Percentiles rank a stretch among this genome's conserved stretches.
Evolutionary conservation across 2,329 filamentous ascomycete genomes (phyloP).

Genomic region (Cladosporium sp.): DNA sequence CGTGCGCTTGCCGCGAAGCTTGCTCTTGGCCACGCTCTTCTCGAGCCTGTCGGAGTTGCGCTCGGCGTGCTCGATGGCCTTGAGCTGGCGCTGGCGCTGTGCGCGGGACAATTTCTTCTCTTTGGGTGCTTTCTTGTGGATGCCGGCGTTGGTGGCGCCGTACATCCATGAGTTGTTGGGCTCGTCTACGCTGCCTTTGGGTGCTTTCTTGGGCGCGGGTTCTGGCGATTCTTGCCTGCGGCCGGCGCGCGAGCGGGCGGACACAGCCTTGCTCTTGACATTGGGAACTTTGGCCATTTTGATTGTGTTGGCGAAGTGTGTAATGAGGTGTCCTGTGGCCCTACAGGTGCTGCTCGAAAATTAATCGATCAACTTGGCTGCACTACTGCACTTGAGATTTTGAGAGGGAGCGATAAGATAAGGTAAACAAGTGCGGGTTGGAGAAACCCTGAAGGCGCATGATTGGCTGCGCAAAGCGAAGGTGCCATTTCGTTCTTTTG

Average conservation of each 20-base stretch:
- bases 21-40: slow-evolving; percentile 56
- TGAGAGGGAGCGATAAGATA: not conserved
- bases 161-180: slow-evolving; percentile 64
- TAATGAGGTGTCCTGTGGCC: not conserved
- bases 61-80: slow-evolving; percentile 57
- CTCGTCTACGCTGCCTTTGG: slow-evolving; percentile 50
- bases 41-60: slow-evolving; percentile 55
- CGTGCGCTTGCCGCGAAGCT: slow-evolving; percentile 49
- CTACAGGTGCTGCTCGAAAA: not conserved
- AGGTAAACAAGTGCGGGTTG: slow-evolving; percentile 1
- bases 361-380: not conserved
- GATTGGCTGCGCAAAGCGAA: slow-evolving; percentile 1
- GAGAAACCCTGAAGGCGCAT: not conserved
- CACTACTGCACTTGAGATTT: not conserved
- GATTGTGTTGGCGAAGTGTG: not conserved
- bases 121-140: slow-evolving; percentile 64
- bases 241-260: slow-evolving; percentile 71
- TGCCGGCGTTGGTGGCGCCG: slow-evolving; percentile 67
- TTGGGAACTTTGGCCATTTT: slow-evolving; percentile 50
- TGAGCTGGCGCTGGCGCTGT: slow-evolving; percentile 56
- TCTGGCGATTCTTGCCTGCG: slow-evolving; percentile 70
- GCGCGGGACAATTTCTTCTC: slow-evolving; percentile 54
- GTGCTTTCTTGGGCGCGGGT: slow-evolving; percentile 36
- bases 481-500: not conserved
- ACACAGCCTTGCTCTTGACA: slow-evolving; percentile 54